A percentile compares a stretch with the other conserved stretches of the same genome.
Evolutionary conservation across 352 stramenopile species (phyloP).

Genomic region (Globisporangium alternatum): DNA sequence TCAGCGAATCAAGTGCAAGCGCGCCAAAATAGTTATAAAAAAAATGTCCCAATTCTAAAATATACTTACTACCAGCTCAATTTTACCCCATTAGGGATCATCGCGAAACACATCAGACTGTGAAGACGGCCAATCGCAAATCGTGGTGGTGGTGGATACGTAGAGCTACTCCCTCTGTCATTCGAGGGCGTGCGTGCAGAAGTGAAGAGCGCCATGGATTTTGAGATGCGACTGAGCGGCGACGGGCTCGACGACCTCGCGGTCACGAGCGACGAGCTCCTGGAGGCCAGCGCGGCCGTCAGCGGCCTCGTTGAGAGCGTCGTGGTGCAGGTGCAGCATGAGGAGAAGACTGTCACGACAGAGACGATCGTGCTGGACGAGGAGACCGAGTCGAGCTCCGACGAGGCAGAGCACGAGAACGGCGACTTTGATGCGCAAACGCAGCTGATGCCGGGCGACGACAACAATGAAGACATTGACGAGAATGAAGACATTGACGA

Average conservation of each 20-base stretch:
- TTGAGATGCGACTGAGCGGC: conserved; percentile 14
- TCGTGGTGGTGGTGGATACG: neutral
- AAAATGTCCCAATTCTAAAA: neutral
- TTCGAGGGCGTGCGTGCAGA: neutral
- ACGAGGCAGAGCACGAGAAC: conserved; percentile 10
- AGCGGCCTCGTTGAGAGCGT: conserved; percentile 4
- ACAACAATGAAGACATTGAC: conserved; percentile 12
- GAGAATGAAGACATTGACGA: conserved; percentile 23
- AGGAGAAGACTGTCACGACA: neutral
- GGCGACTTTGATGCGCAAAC: conserved; percentile 9
- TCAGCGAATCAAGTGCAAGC: conserved; percentile 14
- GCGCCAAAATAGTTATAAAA: conserved; percentile 10
- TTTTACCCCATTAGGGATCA: no score
- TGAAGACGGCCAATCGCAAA: neutral
- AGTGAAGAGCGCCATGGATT: conserved; percentile 5
- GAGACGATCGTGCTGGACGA: conserved; percentile 2
- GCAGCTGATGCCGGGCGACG: conserved; percentile 12
- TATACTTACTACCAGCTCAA: neutral
- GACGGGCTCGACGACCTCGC: conserved; percentile 13
- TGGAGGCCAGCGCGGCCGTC: conserved; percentile 12
- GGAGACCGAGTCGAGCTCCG: conserved; percentile 3
- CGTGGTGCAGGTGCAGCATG: neutral
- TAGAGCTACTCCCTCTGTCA: neutral
- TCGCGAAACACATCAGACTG: no score
- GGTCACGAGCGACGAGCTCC: conserved; percentile 12